A percentile compares a stretch with the other conserved stretches of the same genome.
Evolutionary conservation across 306 rosid species (phyloP).

Genomic region (Gleditsia sinensis): DNA sequence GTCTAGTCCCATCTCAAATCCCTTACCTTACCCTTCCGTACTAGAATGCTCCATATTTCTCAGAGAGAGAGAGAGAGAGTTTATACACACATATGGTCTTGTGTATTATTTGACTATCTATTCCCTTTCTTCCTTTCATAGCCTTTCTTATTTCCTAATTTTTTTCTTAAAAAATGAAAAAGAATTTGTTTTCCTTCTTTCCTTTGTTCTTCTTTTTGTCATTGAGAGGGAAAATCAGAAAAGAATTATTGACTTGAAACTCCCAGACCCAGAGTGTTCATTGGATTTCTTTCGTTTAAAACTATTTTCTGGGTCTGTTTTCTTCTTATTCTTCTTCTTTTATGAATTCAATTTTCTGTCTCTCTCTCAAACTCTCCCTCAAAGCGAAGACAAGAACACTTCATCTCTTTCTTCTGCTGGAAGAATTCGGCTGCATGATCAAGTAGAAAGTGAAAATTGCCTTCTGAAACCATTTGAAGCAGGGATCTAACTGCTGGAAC

Average conservation of each 20-base stretch:
- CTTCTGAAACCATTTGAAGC: conserved; percentile 23
- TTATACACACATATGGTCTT: neutral
- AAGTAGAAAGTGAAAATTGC: conserved; percentile 24
- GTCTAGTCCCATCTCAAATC: neutral
- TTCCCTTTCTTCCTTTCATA: neutral
- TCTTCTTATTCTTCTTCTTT: conserved; percentile 8
- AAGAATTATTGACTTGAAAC: conserved; percentile 22
- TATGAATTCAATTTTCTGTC: neutral
- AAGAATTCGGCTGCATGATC: conserved; percentile 46
- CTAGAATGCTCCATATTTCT: neutral
- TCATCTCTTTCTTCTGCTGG: conserved; percentile 28
- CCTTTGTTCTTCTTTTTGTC: conserved; percentile 1
- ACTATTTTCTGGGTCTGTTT: conserved; percentile 37
- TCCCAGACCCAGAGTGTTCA: conserved; percentile 19
- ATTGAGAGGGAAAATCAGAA: neutral
- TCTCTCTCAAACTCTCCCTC: neutral
- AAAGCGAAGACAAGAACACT: conserved; percentile 18
- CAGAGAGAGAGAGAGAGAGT: no score
- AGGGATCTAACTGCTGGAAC: conserved; percentile 39
- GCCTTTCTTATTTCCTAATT: neutral
- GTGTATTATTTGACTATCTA: neutral
- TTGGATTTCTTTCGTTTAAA: conserved; percentile 40
- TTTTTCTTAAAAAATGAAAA: neutral
- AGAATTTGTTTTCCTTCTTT: neutral
- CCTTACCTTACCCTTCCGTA: conserved; percentile 12